Base-by-base conservation (phyloP, 352 stramenopile species). In the Globisporangium paddicum region DNA sequence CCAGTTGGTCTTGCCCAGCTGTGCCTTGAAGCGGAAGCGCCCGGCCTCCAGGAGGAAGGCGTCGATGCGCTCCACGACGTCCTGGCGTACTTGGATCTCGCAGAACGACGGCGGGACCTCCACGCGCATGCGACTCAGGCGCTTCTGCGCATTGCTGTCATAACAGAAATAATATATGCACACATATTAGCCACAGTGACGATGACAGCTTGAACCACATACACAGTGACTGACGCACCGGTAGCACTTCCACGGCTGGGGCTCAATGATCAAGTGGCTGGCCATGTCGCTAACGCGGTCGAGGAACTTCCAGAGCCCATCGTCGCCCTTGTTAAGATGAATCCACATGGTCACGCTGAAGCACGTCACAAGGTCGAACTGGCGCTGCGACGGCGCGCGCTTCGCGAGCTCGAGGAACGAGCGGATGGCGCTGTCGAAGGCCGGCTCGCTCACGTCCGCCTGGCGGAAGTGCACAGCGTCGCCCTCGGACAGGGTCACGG, bases 321-420 rank as follows among this genome's bases (percentile, higher is more conserved):
- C 80, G 60, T 95, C 85, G 56, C 85, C 82, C 56, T 95, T 77
- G 56, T 95, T 92, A 26, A 95, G 55, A 55, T 95, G 85, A 57
- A 95, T 93, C 85, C 85, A 95, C 85, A 95, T 95, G 10, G 83
- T 92, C 47, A 95, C 77, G 42, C 85, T 93, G 48, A 93, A 95
- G 60, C 79, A 85, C 56, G 82, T 90, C 42, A 93, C 64, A 2
- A 95, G 65, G 55, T 87, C 69, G 53, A 92, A 93, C 48, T 70
- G 75, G n/a, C 64, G 61, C 47, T 75, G 55, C 4, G 53, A 45
- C 45, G 62, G 60, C n/a, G 65, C 50, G n/a, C 67, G 69, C 55
- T 74, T 74, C n/a, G 75, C 71, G 14, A 64, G 35, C 32, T 77
- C 64, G 42, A 85, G 58, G 35, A 89, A 86, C 1, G 68, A 62